Evolutionary conservation across 176 grass and related monocot species (phyloP).

Genomic region (Ensete ventricosum): DNA sequence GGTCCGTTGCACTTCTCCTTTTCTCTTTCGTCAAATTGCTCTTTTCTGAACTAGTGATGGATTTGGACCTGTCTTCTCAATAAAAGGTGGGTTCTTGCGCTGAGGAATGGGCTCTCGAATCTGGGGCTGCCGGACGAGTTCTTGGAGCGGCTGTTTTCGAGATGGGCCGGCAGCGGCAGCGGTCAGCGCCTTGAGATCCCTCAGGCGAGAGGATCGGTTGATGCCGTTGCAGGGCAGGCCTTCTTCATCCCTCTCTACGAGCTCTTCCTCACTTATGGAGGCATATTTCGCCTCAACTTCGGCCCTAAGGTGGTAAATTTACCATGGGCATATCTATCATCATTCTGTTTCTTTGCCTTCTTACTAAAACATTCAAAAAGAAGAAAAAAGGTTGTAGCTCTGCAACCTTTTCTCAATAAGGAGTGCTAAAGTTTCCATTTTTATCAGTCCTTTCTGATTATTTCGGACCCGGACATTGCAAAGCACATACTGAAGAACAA

Average conservation of each 20-base stretch:
- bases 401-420: not conserved
- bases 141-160: constrained; percentile 44
- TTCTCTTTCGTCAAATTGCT: not conserved
- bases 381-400: not conserved
- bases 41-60: not conserved
- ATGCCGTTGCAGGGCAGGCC: constrained; percentile 43
- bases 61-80: not conserved
- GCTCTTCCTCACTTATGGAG: constrained; percentile 81
- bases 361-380: not conserved
- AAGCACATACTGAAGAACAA: constrained; percentile 90
- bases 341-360: not conserved
- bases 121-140: constrained; percentile 40
- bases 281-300: constrained; percentile 88
- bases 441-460: constrained; percentile 81
- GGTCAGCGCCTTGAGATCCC: constrained; percentile 45
- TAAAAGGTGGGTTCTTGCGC: constrained; percentile 46
- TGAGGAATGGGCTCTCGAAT: constrained; percentile 33
- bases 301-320: constrained; percentile 95
- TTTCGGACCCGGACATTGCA: constrained; percentile 79
- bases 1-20: constrained; percentile 24
- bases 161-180: constrained; percentile 18
- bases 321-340: not conserved
- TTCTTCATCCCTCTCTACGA: constrained; percentile 93
- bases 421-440: not conserved
- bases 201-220: constrained; percentile 51